Evolutionary conservation across 257 asterid species (phyloP), one percentile per base, ranked within the genome.

Genomic region (Apocynum venetum): DNA sequence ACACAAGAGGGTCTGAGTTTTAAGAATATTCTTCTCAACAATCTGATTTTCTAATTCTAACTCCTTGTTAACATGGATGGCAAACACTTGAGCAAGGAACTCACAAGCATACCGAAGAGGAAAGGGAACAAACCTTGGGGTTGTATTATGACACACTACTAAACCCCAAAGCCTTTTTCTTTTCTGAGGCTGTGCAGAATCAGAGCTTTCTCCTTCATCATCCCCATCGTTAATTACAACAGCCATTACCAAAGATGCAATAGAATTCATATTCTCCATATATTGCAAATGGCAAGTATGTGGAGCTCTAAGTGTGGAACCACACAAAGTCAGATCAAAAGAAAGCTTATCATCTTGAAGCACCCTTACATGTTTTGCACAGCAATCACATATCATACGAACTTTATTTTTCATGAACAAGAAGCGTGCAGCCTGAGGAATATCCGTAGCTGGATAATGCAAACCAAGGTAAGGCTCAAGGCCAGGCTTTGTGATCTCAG

Each of bases 91-190:
- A 1, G 94, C 88, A 12, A 94, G 97, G 86, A 94, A 94, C 76
- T 94, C 98, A 79, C 99, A 95, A 3, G 99, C 99, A 36, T 93
- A 95, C 38, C 99, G 85, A 43, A 95, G 94, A 72, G 99, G 99
- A 68, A 95, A 95, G 19, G 99, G 99, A 83, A 95, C 97, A 59
- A 95, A 95, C 82, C 99, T 87, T 0, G 99, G 99, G 70, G 86
- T 84, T 6, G 98, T 89, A 82, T 95, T 86, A 76, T 95, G 99
- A 87, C 99, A 95, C 72, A 95, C 99, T 20, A 95, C 94, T 61
- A 95, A 85, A 43, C 99, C 99, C 99, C 99, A 95, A 9, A 95
- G 96, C 84, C 89, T 82, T 81, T 90, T 93, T 52, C 92, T 85
- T 85, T 88, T 90, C 46, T 87, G 93, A 2, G 91, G 86, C 61